Percentiles rank a stretch among this genome's conserved stretches.
Conservation (phyloP, 1,139 yeast genomes). For the Barnettozyma hawaiiensis region DNA sequence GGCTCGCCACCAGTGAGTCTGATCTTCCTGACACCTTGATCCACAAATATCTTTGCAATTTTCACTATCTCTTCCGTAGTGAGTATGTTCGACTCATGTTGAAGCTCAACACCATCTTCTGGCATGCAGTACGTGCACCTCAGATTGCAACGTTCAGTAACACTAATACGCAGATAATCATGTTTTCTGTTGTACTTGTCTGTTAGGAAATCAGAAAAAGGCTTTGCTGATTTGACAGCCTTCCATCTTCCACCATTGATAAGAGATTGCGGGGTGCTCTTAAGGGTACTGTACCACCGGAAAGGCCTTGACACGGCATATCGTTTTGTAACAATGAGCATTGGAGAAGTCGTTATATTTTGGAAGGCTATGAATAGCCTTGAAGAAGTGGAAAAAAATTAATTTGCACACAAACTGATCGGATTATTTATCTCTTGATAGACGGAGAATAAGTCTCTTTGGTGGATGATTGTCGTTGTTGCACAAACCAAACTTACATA, state of each 20-base stretch:
- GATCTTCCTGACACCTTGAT: constrained; percentile 42
- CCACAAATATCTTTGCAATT: constrained; percentile 38
- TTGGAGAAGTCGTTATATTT: neutral
- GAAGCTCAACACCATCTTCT: constrained; percentile 43
- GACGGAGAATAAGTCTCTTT: too few species aligned
- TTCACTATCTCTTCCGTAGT: constrained; percentile 38
- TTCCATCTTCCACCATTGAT: constrained; percentile 12
- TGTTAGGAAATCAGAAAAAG: constrained; percentile 37
- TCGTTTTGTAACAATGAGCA: neutral
- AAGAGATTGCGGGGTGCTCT: neutral
- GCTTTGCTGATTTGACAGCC: constrained; percentile 27
- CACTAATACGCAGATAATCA: constrained; percentile 42
- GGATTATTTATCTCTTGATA: too few species aligned
- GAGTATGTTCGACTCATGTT: constrained; percentile 36
- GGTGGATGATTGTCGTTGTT: too few species aligned
- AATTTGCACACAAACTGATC: too few species aligned
- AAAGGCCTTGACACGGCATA: neutral
- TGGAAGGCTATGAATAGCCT: neutral
- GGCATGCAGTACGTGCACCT: constrained; percentile 53
- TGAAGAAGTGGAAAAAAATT: neutral
- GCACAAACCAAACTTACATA: too few species aligned
- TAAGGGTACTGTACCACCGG: neutral
- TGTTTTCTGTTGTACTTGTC: constrained; percentile 40
- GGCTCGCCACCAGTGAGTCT: constrained; percentile 52
- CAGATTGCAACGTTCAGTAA: constrained; percentile 45